These are phyloP conservation scores for Tolypocladium paradoxum DNA, from an alignment of 2,329 filamentous ascomycete species.

Conservation along the genomic window DNA sequence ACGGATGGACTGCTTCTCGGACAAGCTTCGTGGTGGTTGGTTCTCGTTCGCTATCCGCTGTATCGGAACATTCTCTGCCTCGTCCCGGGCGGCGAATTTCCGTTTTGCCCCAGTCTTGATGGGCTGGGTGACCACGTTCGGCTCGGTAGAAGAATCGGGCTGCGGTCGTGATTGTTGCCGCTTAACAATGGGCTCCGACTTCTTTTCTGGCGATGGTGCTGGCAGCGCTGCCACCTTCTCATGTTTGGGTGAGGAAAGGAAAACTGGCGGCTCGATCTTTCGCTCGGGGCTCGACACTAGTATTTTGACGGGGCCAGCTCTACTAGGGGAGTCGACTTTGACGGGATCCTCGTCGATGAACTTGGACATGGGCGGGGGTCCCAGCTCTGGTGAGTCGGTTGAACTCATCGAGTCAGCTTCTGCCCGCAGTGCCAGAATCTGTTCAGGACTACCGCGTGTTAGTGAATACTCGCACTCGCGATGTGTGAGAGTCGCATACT, in stretches of 20 bases:
- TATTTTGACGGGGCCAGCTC: conserved; percentile 5
- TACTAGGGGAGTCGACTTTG: conserved; percentile 39
- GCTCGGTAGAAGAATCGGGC: neutral
- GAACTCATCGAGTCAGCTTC: conserved; percentile 30
- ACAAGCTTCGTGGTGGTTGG: conserved; percentile 1
- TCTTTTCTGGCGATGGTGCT: conserved; percentile 17
- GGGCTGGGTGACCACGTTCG: conserved; percentile 5
- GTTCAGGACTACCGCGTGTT: conserved; percentile 39
- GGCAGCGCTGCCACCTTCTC: conserved; percentile 6
- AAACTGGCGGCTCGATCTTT: conserved; percentile 19
- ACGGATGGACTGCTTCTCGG: conserved; percentile 17
- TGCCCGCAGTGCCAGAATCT: conserved; percentile 49
- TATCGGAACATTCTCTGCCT: conserved; percentile 24
- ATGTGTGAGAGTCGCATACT: conserved; percentile 35
- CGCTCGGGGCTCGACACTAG: conserved; percentile 12
- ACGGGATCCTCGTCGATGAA: conserved; percentile 46
- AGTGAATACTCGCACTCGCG: conserved; percentile 11
- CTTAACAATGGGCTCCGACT: conserved; percentile 2
- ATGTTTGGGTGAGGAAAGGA: conserved; percentile 17
- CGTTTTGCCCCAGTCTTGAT: conserved; percentile 44
- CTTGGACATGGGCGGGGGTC: conserved; percentile 48
- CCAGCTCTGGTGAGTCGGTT: conserved; percentile 58
- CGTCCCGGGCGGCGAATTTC: conserved; percentile 45
- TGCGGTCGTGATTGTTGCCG: neutral
- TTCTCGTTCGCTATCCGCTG: neutral